These are phyloP conservation scores for Taxawa tesnikishii DNA, from an alignment of 2,329 filamentous ascomycete genomes.

Conservation along the genomic window DNA sequence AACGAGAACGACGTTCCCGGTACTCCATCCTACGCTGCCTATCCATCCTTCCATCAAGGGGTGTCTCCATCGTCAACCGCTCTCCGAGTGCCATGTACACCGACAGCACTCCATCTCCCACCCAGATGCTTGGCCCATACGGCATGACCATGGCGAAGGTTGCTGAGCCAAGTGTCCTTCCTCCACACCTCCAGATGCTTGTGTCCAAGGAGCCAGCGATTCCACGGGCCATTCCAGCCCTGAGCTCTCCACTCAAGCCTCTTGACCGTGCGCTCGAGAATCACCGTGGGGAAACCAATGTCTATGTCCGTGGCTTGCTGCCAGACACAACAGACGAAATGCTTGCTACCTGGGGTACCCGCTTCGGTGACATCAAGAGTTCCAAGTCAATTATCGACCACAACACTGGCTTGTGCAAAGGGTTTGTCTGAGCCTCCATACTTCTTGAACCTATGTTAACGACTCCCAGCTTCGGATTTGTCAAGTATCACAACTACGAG, in stretches of 20 bases:
- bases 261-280: slow-evolving; percentile 93
- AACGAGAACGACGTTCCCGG: slow-evolving; percentile 40
- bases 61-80: slow-evolving; percentile 35
- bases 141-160: slow-evolving; percentile 25
- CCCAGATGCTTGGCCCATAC: slow-evolving; percentile 32
- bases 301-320: slow-evolving; percentile 93
- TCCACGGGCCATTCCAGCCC: slow-evolving; percentile 79
- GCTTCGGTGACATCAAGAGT: slow-evolving; percentile 88
- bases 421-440: slow-evolving; percentile 43
- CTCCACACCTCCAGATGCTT: slow-evolving; percentile 32
- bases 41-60: slow-evolving; percentile 24
- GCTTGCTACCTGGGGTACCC: slow-evolving; percentile 65
- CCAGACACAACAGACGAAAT: slow-evolving; percentile 92
- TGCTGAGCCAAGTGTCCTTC: slow-evolving; percentile 25
- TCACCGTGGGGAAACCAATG: slow-evolving; percentile 88
- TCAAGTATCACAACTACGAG: slow-evolving; percentile 79
- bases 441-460: slow-evolving; percentile 17
- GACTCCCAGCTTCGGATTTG: slow-evolving; percentile 73
- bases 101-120: slow-evolving; percentile 37
- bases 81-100: slow-evolving; percentile 36
- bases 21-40: slow-evolving; percentile 33
- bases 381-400: slow-evolving; percentile 98
- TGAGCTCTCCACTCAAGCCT: slow-evolving; percentile 74
- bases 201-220: slow-evolving; percentile 64
- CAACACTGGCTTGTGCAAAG: slow-evolving; percentile 87